phyloP scores from a whole-genome alignment of 2,329 filamentous ascomycete genomes.

The Helotiales sp. region DNA sequence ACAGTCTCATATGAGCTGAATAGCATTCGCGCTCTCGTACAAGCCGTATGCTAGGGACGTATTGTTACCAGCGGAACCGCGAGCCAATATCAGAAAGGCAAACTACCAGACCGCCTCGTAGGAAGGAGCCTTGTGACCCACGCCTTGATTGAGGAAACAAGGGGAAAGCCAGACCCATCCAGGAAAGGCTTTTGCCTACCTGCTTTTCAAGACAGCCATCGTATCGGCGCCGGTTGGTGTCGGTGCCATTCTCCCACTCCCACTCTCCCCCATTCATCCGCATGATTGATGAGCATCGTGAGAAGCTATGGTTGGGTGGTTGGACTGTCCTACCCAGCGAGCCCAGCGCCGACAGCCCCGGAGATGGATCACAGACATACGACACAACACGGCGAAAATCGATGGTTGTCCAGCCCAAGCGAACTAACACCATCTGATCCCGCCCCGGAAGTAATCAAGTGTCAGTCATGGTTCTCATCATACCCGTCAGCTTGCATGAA shows the following conservation, averaged over 20 bases:
- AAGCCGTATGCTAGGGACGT: too few species aligned
- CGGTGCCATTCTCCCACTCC: constrained; percentile 8
- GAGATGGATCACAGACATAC: not conserved
- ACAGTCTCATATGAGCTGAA: too few species aligned
- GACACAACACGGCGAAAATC: not conserved
- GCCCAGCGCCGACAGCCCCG: not conserved
- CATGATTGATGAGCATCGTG: constrained; percentile 1
- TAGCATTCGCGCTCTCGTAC: too few species aligned
- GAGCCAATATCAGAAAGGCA: not conserved
- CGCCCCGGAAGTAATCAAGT: not conserved
- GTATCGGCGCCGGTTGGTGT: constrained; percentile 9
- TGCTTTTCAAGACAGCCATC: constrained; percentile 6
- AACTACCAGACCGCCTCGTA: not conserved
- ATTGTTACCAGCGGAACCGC: too few species aligned
- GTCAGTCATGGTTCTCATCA: constrained; percentile 5
- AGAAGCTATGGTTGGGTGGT: not conserved
- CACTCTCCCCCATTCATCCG: constrained; percentile 8
- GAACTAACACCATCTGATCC: constrained; percentile 6
- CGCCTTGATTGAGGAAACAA: too few species aligned
- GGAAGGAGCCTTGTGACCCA: not conserved
- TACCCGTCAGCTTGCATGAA: too few species aligned
- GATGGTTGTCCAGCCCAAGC: not conserved
- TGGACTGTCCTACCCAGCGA: not conserved
- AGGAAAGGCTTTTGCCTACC: too few species aligned
- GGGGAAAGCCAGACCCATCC: not conserved